Base-by-base conservation (phyloP, 139 green algal genomes). In the Penium margaritaceum region DNA sequence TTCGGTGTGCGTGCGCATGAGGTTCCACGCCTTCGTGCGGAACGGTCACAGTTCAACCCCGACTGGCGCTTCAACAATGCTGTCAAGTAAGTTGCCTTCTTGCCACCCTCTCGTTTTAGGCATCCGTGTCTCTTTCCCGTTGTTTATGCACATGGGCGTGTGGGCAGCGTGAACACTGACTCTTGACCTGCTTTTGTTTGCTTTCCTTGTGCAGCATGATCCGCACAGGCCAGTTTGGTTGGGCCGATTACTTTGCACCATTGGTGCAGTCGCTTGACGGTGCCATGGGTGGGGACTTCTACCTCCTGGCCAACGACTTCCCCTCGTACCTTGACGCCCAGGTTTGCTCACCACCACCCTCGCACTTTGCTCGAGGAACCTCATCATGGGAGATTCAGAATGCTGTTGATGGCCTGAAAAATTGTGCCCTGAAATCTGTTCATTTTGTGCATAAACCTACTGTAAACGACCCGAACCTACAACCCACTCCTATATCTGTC, bases 251-350 rank as follows among this genome's bases (percentile, higher is more conserved):
- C 85, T 96, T 98, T 66, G 69, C 69, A 35, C 92, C 91, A 5
- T 76, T 98, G 17, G 72, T 95, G 46, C 89, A 95, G 77, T 78
- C 83, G 64, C 88, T 98, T 78, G 60, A 89, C 53, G 33, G 70
- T 1, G 39, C 32, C 33, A 33, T 36, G 21, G 68, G 79, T 2
- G 77, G 77, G 1, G 94, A 98, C 84, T 95, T 88, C 77, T 98
- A 96, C 87, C 89, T 98, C 65, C 75, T 98, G 54, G 94, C 90
- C 54, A 96, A 95, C 74, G 94, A 98, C 87, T 98, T 98, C 74
- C 72, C 83, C 6, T 70, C 82, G 32, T 98, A 98, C 86, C 70
- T 97, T 0, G 79, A 91, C 0, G 85, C 87, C 17, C 91, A 96
- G 89, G 84, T 74, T 17, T 54, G 43, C 43, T 24, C 17, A 54